A percentile compares a stretch with the other conserved stretches of the same genome.
These are phyloP conservation scores for Astrephomene gubernaculifera DNA, from an alignment of 139 green algal genomes.

Conservation along the genomic window DNA sequence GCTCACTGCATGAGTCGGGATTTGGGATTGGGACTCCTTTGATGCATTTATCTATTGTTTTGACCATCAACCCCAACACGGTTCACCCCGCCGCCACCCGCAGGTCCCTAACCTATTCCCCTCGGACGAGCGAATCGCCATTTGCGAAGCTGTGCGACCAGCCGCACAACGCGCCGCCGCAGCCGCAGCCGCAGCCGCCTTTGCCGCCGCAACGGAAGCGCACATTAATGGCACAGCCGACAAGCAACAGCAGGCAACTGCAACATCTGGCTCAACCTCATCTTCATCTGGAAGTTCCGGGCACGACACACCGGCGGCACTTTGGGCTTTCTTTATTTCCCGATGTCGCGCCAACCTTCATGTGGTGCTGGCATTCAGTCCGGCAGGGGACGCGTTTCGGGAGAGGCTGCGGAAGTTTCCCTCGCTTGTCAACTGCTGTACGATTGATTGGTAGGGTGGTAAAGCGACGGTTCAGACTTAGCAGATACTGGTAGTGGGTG, in stretches of 20 bases:
- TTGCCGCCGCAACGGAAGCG: no score
- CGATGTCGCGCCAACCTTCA: conserved; percentile 75
- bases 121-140: conserved; percentile 74
- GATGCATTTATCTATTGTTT: no score
- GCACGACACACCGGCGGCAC: conserved; percentile 29
- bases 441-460: conserved; percentile 54
- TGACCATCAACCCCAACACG: no score
- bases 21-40: no score
- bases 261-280: neutral
- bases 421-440: conserved; percentile 78
- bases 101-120: conserved; percentile 83
- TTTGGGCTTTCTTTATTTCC: conserved; percentile 73
- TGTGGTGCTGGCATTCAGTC: conserved; percentile 77
- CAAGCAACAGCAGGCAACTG: neutral
- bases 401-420: conserved; percentile 68
- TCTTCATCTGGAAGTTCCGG: no score
- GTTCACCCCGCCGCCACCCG: neutral
- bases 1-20: no score
- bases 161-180: neutral
- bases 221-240: no score
- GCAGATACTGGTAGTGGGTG: no score
- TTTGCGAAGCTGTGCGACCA: conserved; percentile 62
- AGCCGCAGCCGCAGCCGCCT: no score
- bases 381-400: conserved; percentile 75
- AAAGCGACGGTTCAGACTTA: neutral